A percentile compares a stretch with the other conserved stretches of the same genome.
Conservation (phyloP, 306 rosid genomes). For the Rosa lucieae region DNA sequence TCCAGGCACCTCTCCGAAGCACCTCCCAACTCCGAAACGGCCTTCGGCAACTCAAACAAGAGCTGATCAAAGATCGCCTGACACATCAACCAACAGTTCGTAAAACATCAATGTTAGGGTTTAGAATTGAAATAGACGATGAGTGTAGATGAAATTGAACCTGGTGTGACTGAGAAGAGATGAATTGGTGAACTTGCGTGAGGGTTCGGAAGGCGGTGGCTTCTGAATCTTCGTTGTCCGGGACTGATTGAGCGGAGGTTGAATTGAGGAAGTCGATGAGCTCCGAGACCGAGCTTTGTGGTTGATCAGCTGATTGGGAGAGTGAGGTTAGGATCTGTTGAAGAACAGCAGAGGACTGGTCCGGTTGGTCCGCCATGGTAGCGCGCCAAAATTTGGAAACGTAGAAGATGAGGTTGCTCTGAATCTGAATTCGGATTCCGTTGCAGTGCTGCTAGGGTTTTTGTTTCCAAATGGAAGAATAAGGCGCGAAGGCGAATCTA, state of each 20-base stretch:
- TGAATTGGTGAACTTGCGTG: slow-evolving; percentile 44
- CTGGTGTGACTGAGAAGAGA: slow-evolving; percentile 67
- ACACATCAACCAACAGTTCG: slow-evolving; percentile 6
- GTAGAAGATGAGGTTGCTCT: neutral
- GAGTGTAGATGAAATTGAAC: slow-evolving; percentile 25
- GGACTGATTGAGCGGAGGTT: slow-evolving; percentile 40
- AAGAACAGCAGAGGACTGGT: slow-evolving; percentile 39
- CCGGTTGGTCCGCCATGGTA: slow-evolving; percentile 15
- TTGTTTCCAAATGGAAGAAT: neutral
- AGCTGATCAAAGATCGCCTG: slow-evolving; percentile 70
- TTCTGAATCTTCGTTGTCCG: slow-evolving; percentile 43
- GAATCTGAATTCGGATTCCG: neutral
- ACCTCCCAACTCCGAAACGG: slow-evolving; percentile 61
- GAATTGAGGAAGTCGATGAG: slow-evolving; percentile 57
- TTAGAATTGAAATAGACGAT: neutral
- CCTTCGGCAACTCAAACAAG: slow-evolving; percentile 73
- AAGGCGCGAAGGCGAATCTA: slow-evolving; percentile 13
- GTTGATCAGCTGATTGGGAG: slow-evolving; percentile 44
- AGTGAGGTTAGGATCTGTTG: slow-evolving; percentile 50
- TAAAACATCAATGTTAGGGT: neutral
- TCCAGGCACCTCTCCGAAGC: slow-evolving; percentile 59
- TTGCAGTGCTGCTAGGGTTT: neutral
- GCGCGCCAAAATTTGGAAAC: neutral
- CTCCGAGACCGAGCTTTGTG: slow-evolving; percentile 41
- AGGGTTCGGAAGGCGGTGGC: slow-evolving; percentile 48